A percentile compares a stretch with the other conserved stretches of the same genome.
Evolutionary conservation across 148 eudicot species (phyloP).

Genomic region (Bassia scoparia): DNA sequence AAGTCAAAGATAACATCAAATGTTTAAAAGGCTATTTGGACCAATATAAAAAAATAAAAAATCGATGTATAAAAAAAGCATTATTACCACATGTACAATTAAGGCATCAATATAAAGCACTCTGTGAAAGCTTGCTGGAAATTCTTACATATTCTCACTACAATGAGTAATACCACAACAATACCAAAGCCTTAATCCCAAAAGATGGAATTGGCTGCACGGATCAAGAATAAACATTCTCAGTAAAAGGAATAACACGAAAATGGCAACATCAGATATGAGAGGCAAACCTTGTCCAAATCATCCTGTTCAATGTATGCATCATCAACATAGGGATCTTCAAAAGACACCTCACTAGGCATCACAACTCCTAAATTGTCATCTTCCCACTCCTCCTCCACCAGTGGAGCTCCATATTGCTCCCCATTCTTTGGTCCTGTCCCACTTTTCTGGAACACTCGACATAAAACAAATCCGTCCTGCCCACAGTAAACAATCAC

Average conservation of each 20-base stretch:
- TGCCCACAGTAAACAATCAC: constrained; percentile 25
- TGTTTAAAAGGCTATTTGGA: background rate
- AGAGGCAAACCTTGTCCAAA: constrained; percentile 54
- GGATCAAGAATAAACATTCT: background rate
- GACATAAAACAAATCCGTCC: constrained; percentile 84
- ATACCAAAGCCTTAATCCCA: background rate
- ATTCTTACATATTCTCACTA: background rate
- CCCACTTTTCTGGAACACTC: constrained; percentile 96
- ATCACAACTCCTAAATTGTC: constrained; percentile 37
- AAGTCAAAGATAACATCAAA: background rate
- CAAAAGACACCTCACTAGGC: constrained; percentile 44
- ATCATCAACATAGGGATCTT: constrained; percentile 50
- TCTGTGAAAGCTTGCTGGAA: background rate
- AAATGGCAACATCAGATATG: background rate
- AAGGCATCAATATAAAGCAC: background rate
- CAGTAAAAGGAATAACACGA: constrained; percentile 13
- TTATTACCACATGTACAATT: background rate
- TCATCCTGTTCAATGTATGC: constrained; percentile 50
- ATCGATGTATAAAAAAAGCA: background rate
- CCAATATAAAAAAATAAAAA: background rate
- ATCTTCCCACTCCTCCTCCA: constrained; percentile 91
- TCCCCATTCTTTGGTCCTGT: constrained; percentile 98
- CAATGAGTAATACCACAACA: background rate
- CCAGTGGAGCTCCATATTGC: constrained; percentile 85
- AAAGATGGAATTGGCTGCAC: background rate